These are phyloP conservation scores for Trichophyton benhamiae DNA, from an alignment of 2,329 filamentous ascomycete species.

Conservation along the genomic window DNA sequence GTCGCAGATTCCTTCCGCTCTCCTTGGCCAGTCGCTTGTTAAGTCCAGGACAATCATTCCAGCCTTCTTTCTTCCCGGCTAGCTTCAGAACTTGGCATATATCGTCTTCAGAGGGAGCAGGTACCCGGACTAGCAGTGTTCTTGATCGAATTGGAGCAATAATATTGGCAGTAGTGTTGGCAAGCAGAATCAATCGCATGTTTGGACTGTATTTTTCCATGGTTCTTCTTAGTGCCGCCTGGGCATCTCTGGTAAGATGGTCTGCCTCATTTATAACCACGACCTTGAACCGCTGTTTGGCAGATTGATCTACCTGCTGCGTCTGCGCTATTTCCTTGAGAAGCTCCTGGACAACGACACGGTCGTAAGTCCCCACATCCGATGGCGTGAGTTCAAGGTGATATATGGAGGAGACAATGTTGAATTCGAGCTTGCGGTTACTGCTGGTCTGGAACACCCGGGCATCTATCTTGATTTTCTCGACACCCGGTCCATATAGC, in stretches of 20 bases:
- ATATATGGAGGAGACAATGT: slow-evolving; percentile 93
- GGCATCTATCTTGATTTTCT: slow-evolving; percentile 99
- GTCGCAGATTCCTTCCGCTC: slow-evolving; percentile 78
- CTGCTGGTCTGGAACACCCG: slow-evolving; percentile 90
- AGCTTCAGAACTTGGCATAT: slow-evolving; percentile 63
- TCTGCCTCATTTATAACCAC: slow-evolving; percentile 99
- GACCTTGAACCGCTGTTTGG: slow-evolving; percentile 90
- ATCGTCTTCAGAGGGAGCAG: slow-evolving; percentile 73
- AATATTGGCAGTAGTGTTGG: slow-evolving; percentile 95
- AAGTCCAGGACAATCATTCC: slow-evolving; percentile 61
- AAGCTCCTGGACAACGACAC: slow-evolving; percentile 89
- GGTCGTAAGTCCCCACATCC: slow-evolving; percentile 90
- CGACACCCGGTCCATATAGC: slow-evolving; percentile 89
- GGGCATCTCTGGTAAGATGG: slow-evolving; percentile 82
- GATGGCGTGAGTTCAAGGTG: slow-evolving; percentile 97
- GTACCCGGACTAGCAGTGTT: slow-evolving; percentile 80
- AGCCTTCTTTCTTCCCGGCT: slow-evolving; percentile 69
- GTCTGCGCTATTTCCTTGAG: slow-evolving; percentile 97
- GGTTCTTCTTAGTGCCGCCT: slow-evolving; percentile 83
- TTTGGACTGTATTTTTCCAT: slow-evolving; percentile 99
- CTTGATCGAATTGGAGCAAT: slow-evolving; percentile 94
- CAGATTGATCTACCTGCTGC: slow-evolving; percentile 89
- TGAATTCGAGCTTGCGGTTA: slow-evolving; percentile 98
- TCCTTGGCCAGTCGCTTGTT: slow-evolving; percentile 79
- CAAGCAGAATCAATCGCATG: slow-evolving; percentile 75